phyloP scores from a whole-genome alignment of 495 filamentous ascomycete genomes.

The Podospora pseudoanserina region DNA sequence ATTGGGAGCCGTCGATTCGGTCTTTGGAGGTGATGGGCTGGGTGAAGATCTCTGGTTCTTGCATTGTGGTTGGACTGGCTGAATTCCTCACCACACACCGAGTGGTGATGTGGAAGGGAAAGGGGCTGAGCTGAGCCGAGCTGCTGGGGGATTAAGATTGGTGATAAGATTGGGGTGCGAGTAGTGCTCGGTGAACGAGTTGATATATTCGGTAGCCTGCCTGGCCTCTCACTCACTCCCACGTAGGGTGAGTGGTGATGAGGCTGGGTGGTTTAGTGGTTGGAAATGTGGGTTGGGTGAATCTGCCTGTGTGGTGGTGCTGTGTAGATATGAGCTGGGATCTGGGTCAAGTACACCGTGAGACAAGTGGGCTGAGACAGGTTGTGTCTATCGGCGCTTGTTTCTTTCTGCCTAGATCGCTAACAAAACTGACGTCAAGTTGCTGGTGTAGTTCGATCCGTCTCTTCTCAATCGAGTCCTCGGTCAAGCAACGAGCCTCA shows the following conservation, averaged over 20 bases:
- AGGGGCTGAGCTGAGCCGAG: not conserved
- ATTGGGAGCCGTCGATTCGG: not conserved
- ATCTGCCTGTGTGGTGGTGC: not conserved
- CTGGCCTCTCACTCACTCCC: not conserved
- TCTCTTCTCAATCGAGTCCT: not conserved
- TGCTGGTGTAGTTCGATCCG: not conserved
- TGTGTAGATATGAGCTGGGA: too few relatives aligned
- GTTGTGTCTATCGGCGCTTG: not conserved
- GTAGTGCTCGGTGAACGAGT: not conserved
- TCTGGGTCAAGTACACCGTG: not conserved
- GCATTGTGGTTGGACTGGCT: constrained; percentile 18
- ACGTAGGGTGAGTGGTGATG: not conserved
- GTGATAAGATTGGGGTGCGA: not conserved
- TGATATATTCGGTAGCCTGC: not conserved
- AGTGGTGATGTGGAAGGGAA: not conserved
- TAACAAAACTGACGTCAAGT: not conserved
- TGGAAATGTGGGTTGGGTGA: not conserved
- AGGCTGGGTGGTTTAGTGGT: not conserved
- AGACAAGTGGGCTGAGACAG: not conserved
- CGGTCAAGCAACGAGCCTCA: not conserved
- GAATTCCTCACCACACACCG: not conserved
- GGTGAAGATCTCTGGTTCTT: constrained; percentile 37
- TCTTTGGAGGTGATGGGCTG: constrained; percentile 32
- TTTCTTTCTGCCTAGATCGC: not conserved
- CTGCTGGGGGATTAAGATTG: not conserved